Evolutionary conservation across 148 eudicot species (phyloP).

Genomic region (Arbutus unedo): DNA sequence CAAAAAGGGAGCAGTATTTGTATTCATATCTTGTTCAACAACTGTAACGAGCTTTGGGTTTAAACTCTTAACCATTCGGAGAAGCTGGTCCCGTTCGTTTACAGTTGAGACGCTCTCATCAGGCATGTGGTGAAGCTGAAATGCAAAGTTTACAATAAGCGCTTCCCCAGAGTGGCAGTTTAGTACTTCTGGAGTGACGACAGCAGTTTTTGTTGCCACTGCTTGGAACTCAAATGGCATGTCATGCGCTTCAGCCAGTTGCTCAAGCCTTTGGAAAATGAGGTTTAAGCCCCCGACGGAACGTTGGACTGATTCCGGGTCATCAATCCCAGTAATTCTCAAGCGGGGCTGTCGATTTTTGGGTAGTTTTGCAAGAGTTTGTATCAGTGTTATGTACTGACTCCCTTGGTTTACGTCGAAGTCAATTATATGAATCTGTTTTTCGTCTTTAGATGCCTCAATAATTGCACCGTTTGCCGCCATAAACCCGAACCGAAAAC

Average conservation of each 20-base stretch:
- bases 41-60: slow-evolving; percentile 80
- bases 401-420: slow-evolving; percentile 91
- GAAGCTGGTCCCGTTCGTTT: slow-evolving; percentile 76
- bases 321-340: slow-evolving; percentile 80
- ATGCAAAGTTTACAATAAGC: slow-evolving; percentile 75
- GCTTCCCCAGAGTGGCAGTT: slow-evolving; percentile 56
- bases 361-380: slow-evolving; percentile 52
- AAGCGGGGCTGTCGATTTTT: slow-evolving; percentile 37
- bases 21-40: slow-evolving; percentile 92
- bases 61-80: slow-evolving; percentile 77
- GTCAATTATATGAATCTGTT: slow-evolving; percentile 64
- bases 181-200: slow-evolving; percentile 51
- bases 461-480: slow-evolving; percentile 82
- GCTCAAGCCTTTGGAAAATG: slow-evolving; percentile 62
- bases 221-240: slow-evolving; percentile 71
- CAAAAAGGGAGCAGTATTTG: slow-evolving; percentile 85
- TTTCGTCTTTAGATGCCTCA: slow-evolving; percentile 60
- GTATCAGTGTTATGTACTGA: slow-evolving; percentile 74
- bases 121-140: slow-evolving; percentile 95
- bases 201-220: slow-evolving; percentile 48
- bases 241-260: slow-evolving; percentile 45
- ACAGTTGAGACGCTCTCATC: slow-evolving; percentile 95
- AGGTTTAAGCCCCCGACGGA: slow-evolving; percentile 62
- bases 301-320: slow-evolving; percentile 84
- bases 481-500: slow-evolving; percentile 89